phyloP scores from a whole-genome alignment of 2,329 filamentous ascomycete genomes.

The Scedosporium minutisporum region DNA sequence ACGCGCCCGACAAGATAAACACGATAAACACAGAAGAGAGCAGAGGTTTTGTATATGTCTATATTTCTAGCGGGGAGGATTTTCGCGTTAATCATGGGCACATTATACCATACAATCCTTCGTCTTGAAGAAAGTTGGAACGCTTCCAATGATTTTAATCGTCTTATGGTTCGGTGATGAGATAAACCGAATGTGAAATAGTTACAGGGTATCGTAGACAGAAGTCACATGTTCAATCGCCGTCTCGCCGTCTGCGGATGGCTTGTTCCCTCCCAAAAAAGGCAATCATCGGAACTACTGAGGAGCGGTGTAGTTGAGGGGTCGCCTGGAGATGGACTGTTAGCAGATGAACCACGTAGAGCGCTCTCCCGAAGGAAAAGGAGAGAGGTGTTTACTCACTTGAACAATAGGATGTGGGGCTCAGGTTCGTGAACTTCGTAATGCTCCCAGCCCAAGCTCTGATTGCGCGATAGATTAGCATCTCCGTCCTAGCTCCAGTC shows the following conservation, averaged over 20 bases:
- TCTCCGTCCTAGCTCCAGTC: not conserved
- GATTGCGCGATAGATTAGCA: slow-evolving; percentile 6
- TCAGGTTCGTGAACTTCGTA: slow-evolving; percentile 99
- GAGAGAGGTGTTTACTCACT: slow-evolving; percentile 50
- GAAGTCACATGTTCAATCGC: slow-evolving; percentile 2
- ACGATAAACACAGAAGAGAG: not conserved
- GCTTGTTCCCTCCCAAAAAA: not conserved
- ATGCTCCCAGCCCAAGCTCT: slow-evolving; percentile 98
- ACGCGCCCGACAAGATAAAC: not conserved
- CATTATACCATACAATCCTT: not conserved
- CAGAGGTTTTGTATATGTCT: not conserved
- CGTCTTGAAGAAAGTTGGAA: not conserved
- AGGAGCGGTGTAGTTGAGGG: slow-evolving; percentile 75
- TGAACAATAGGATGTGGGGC: slow-evolving; percentile 96
- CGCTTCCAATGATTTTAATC: not conserved
- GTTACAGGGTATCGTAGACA: slow-evolving; percentile 7
- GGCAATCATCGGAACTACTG: slow-evolving; percentile 26
- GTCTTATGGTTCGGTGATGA: not conserved
- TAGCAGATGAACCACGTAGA: slow-evolving; percentile 11
- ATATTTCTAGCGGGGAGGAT: not conserved
- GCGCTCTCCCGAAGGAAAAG: not conserved
- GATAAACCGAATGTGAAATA: slow-evolving; percentile 6
- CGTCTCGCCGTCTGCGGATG: not conserved
- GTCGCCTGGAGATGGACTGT: slow-evolving; percentile 46
- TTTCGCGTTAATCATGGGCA: not conserved